Conservation (phyloP, 2,329 filamentous ascomycete species). For the Fusarium bactridioides region DNA sequence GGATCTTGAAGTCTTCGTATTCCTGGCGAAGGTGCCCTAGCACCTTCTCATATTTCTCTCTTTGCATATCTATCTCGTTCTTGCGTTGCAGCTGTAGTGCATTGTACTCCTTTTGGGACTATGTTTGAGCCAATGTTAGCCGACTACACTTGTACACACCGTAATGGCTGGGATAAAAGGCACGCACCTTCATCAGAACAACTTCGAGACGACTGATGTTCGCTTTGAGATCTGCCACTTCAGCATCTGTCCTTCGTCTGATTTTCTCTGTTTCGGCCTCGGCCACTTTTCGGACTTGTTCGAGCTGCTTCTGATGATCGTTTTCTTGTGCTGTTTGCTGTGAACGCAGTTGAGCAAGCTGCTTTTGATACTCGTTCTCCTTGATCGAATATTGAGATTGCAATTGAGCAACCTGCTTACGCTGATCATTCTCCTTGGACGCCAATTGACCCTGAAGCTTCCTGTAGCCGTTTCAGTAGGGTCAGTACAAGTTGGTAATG, state of each 20-base stretch:
- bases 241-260: conserved; percentile 62
- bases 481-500: no score
- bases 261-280: conserved; percentile 60
- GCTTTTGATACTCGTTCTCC: conserved; percentile 41
- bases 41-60: conserved; percentile 12
- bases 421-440: conserved; percentile 43
- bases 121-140: conserved; percentile 11
- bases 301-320: conserved; percentile 54
- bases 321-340: conserved; percentile 32
- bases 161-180: background rate
- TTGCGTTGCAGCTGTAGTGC: conserved; percentile 29
- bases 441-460: conserved; percentile 44
- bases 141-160: background rate
- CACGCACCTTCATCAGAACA: conserved; percentile 65
- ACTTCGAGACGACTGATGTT: conserved; percentile 69
- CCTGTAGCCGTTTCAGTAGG: conserved; percentile 38
- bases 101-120: conserved; percentile 66
- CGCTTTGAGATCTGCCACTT: conserved; percentile 68
- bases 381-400: conserved; percentile 43
- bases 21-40: conserved; percentile 9
- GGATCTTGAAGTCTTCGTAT: conserved; percentile 38
- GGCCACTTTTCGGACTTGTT: conserved; percentile 56
- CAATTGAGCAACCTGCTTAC: conserved; percentile 41
- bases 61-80: conserved; percentile 25
- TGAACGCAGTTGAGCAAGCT: conserved; percentile 35